Percentiles rank a stretch among this genome's conserved stretches.
Conservation (phyloP, 139 green algal species). For the Asterochloris sp. region DNA sequence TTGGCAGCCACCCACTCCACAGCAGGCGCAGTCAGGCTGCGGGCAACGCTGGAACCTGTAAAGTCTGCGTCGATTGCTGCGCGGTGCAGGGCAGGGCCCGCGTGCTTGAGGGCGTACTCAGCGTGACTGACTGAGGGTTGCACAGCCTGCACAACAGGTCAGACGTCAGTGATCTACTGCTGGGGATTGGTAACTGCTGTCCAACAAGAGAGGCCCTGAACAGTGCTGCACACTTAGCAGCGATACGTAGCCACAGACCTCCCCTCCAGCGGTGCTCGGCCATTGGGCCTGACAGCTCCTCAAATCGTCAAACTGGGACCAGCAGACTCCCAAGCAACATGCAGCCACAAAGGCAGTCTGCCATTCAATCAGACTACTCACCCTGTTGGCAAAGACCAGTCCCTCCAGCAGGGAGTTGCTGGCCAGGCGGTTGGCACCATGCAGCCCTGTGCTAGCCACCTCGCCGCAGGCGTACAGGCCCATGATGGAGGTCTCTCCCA, state of each 20-base stretch:
- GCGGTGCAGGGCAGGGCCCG: slow-evolving; percentile 43
- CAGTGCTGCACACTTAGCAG: too few relatives aligned
- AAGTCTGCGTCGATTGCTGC: slow-evolving; percentile 43
- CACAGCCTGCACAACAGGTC: slow-evolving; percentile 58
- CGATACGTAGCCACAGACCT: too few relatives aligned
- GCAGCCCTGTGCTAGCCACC: slow-evolving; percentile 73
- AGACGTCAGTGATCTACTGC: too few relatives aligned
- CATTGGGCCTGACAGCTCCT: too few relatives aligned
- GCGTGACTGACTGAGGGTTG: slow-evolving; percentile 71
- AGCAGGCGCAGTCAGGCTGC: slow-evolving; percentile 14
- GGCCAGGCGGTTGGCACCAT: slow-evolving; percentile 96
- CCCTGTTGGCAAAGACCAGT: slow-evolving; percentile 88
- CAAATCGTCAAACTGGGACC: too few relatives aligned
- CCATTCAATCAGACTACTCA: too few relatives aligned
- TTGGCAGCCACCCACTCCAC: slow-evolving; percentile 46
- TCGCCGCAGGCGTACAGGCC: slow-evolving; percentile 95
- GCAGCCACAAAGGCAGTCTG: too few relatives aligned
- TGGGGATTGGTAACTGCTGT: too few relatives aligned
- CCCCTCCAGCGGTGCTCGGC: too few relatives aligned
- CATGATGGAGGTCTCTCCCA: slow-evolving; percentile 80
- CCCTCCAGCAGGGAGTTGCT: slow-evolving; percentile 96
- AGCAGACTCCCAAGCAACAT: too few relatives aligned
- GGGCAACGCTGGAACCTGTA: slow-evolving; percentile 12
- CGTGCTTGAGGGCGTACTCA: slow-evolving; percentile 41
- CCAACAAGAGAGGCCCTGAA: too few relatives aligned